Percentiles rank a stretch among this genome's conserved stretches.
phyloP scores from a whole-genome alignment of 106 monocot genomes.

The Dendrobium catenatum region DNA sequence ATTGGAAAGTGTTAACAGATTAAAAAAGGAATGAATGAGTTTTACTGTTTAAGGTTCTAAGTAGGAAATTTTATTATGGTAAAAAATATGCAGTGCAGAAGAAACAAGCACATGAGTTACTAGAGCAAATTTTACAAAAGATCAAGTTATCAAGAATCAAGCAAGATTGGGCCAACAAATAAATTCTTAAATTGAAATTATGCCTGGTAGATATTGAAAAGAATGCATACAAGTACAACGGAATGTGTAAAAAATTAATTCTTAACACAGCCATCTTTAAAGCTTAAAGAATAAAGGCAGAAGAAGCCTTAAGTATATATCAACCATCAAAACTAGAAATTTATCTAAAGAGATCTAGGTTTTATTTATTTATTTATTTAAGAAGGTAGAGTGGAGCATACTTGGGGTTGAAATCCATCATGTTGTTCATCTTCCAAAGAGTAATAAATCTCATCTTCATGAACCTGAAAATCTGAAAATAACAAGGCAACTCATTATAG shows the following conservation, averaged over 20 bases:
- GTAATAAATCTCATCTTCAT: slow-evolving; percentile 84
- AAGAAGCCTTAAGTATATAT: background rate
- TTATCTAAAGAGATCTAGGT: background rate
- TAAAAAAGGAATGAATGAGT: background rate
- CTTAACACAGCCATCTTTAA: background rate
- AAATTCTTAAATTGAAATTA: background rate
- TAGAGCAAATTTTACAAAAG: background rate
- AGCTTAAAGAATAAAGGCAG: background rate
- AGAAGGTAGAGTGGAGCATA: slow-evolving; percentile 10
- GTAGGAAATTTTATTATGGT: background rate
- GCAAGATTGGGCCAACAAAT: background rate
- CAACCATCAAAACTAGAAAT: background rate
- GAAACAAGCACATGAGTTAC: background rate
- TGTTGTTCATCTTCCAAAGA: slow-evolving; percentile 47
- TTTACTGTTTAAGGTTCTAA: background rate
- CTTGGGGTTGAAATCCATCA: slow-evolving; percentile 37
- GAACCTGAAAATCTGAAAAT: slow-evolving; percentile 71
- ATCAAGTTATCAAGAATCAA: background rate
- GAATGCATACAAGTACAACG: background rate
- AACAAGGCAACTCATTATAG: background rate
- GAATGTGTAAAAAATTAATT: background rate
- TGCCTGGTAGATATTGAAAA: background rate
- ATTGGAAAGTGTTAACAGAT: background rate
- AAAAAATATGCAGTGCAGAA: background rate
- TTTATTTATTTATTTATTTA: background rate